Conservation (phyloP, 1,284 basidiomycete species). For the Cronartium ribicola region DNA sequence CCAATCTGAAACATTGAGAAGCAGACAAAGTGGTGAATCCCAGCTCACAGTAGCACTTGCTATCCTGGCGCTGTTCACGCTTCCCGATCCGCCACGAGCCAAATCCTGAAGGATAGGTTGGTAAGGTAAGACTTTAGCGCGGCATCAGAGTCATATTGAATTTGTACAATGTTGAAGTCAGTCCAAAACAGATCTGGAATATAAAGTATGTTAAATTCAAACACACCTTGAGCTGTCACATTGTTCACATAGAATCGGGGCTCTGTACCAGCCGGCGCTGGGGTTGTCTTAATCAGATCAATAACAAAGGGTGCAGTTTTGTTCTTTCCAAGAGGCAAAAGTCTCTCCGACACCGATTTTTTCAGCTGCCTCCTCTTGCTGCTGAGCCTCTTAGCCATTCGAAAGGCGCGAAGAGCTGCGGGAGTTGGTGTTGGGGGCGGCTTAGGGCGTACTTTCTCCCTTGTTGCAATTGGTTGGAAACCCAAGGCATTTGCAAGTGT, state of each 20-base stretch:
- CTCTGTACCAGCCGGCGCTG: not conserved
- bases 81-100: constrained; percentile 11
- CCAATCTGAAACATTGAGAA: not conserved
- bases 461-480: constrained; percentile 13
- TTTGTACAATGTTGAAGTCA: too few species aligned
- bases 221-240: not conserved
- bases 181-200: too few species aligned
- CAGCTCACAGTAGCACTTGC: constrained; percentile 32
- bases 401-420: constrained; percentile 25
- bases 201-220: too few species aligned
- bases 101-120: constrained; percentile 38
- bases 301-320: not conserved
- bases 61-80: constrained; percentile 19
- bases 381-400: too few species aligned
- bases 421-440: constrained; percentile 24
- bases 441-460: too few species aligned
- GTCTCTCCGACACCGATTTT: not conserved
- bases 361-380: too few species aligned
- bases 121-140: too few species aligned
- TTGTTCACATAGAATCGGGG: not conserved
- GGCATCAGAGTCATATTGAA: too few species aligned
- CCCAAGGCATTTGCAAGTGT: constrained; percentile 23
- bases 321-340: not conserved
- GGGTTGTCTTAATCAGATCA: not conserved
- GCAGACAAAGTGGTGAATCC: not conserved